Conservation (phyloP, 2,329 filamentous ascomycete species). For the Clonostachys sp. region DNA sequence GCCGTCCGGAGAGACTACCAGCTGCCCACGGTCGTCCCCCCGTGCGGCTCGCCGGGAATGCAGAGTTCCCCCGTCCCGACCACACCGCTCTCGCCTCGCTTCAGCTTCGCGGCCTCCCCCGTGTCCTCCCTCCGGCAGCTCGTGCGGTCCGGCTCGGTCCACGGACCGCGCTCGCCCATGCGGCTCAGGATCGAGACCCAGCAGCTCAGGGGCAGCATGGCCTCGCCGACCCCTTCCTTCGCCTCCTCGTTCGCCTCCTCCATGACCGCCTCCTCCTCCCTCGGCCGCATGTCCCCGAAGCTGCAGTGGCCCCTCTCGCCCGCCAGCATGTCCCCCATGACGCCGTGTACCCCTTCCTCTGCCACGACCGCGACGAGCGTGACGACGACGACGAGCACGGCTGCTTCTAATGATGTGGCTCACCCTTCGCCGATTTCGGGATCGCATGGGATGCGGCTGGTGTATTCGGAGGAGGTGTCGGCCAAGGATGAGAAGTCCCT, state of each 20-base stretch:
- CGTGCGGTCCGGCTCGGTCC: slow-evolving; percentile 15
- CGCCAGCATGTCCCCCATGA: slow-evolving; percentile 24
- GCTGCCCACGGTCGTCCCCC: slow-evolving; percentile 30
- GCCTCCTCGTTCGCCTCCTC: too few species aligned
- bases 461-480: slow-evolving; percentile 40
- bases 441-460: slow-evolving; percentile 43
- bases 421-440: slow-evolving; percentile 12
- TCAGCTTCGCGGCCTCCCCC: slow-evolving; percentile 20
- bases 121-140: slow-evolving; percentile 23
- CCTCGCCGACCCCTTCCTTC: too few species aligned
- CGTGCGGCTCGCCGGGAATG: slow-evolving; percentile 7
- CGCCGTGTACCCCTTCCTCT: slow-evolving; percentile 38
- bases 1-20: slow-evolving; percentile 53
- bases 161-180: slow-evolving; percentile 10
- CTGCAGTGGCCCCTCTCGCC: too few species aligned
- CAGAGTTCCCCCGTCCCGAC: slow-evolving; percentile 15
- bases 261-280: too few species aligned
- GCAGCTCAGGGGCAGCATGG: background rate
- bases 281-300: too few species aligned
- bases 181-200: slow-evolving; percentile 2
- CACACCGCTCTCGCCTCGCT: slow-evolving; percentile 16
- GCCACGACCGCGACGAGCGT: slow-evolving; percentile 22
- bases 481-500: slow-evolving; percentile 42
- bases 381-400: slow-evolving; percentile 9
- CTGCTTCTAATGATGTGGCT: too few species aligned